Base-by-base conservation (phyloP, 1,284 basidiomycete genomes). In the Pterulicium gracile region DNA sequence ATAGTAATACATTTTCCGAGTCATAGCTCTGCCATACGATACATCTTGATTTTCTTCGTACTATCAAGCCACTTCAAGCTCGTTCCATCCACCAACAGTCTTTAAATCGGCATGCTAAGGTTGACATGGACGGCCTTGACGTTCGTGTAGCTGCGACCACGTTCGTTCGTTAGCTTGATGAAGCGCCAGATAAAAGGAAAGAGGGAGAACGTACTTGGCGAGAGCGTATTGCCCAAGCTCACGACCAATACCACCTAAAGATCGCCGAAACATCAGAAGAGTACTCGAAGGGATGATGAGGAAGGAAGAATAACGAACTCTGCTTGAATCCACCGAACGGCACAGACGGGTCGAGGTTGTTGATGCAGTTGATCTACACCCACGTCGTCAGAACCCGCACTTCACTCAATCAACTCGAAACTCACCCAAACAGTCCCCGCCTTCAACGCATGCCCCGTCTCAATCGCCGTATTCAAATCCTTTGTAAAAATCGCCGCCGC, bases 311-410 rank as follows among this genome's bases (percentile, higher is more conserved):
- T 4, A 17, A 39, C 36, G 36, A 15, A 39, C 74, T 78, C 58
- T 85, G 78, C 75, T 94, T 95, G 77, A 75, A 94, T 23, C 91
- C 92, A 51, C 92, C 90, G 62, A 94, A 94, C 1, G 89, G 86
- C 32, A 88, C 68, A 47, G 74, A 70, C 4, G 77, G 61, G 58
- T 83, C 64, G 15, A 87, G 61, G 57, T 72, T 66, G 65, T 88
- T 88, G 55, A 74, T 72, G 52, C 79, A 86, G 70, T 94, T 93
- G 55, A 88, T 63, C 77, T 74, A 66, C 42, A 34, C 27, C 10
- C 27, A 39, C n/a, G n/a, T n/a, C n/a, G n/a, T n/a, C n/a, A n/a
- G n/a, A n/a, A n/a, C n/a, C n/a, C n/a, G n/a, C n/a, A 39, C 19
- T 17, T 5, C 36, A 39, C 7, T 17, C 36, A 17, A 17, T 39